Evolutionary conservation across 2,329 filamentous ascomycete genomes (phyloP).

Genomic region (Aspergillus novofumigatus): DNA sequence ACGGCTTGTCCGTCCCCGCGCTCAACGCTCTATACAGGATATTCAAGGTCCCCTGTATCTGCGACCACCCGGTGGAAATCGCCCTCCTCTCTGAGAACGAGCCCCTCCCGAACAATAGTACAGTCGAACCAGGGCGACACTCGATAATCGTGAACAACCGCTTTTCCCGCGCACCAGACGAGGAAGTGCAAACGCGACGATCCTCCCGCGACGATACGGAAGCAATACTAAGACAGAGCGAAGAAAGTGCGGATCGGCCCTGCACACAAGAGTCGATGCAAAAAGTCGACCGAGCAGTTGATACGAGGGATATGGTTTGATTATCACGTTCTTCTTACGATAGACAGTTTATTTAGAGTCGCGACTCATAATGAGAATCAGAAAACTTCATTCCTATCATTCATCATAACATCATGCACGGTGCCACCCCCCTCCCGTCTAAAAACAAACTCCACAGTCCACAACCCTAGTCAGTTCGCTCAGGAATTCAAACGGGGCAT

Average conservation of each 20-base stretch:
- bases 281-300: conserved; percentile 1
- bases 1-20: conserved; percentile 36
- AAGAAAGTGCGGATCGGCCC: conserved; percentile 3
- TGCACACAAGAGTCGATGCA: background rate
- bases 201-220: conserved; percentile 3
- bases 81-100: conserved; percentile 32
- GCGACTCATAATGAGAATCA: background rate
- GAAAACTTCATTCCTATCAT: background rate
- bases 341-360: background rate
- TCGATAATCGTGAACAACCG: conserved; percentile 34
- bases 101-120: conserved; percentile 33
- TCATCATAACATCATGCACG: background rate
- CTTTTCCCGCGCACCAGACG: conserved; percentile 22
- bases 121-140: conserved; percentile 21
- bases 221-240: conserved; percentile 10
- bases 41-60: conserved; percentile 26
- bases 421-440: background rate
- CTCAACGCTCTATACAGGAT: conserved; percentile 31
- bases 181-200: conserved; percentile 9
- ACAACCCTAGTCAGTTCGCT: background rate
- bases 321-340: background rate
- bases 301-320: conserved; percentile 10
- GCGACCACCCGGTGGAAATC: conserved; percentile 32
- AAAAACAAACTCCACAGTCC: background rate
- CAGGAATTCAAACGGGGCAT: conserved; percentile 16